Base-by-base conservation (phyloP, 2,329 filamentous ascomycete genomes). In the Exophiala bonariae region DNA sequence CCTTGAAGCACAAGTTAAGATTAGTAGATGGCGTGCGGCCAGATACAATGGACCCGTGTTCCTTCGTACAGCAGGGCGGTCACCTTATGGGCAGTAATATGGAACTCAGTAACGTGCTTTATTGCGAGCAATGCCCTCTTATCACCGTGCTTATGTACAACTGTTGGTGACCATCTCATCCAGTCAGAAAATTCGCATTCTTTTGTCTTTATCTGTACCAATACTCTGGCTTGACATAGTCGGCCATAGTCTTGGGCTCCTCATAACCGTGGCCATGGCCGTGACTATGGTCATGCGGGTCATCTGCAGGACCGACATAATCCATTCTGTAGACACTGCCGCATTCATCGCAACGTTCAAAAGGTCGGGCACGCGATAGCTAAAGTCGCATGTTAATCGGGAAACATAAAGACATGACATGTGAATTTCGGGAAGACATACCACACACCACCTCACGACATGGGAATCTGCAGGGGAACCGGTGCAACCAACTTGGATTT, bases 321-420 rank as follows among this genome's bases (percentile, higher is more conserved):
- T 96, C 86, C 88, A 97, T 93, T 85, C 96, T 95, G 80, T 95
- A 91, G 61, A 93, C 89, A 70, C 84, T 89, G 61, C 93, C 93
- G 76, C 93, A 99, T 80, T 99, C 93, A 66, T 84, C 84, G 84
- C 93, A 99, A 71, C 93, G 89, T 79, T 95, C 89, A 62, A 96
- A 73, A 49, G 93, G 93, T 69, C 93, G 90, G 50, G 93, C 85
- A 67, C 88, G 88, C 68, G 87, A 86, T 66, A 95, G 81, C 88
- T 93, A 42, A 31, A 31, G 20, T 34, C 28, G 17, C 22, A 37
- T 20, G 22, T 16, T n/a, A 31, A 31, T 3, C 28, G 18, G 37
- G 18, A 35, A 37, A 23, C 7, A 22, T 11, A 14, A 14, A 20
- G 26, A 14, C 38, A n/a, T 18, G 14, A 28, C 18, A 41, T 8